A percentile compares a stretch with the other conserved stretches of the same genome.
Evolutionary conservation across 495 filamentous ascomycete species (phyloP).

Genomic region (Acidiella bohemica): DNA sequence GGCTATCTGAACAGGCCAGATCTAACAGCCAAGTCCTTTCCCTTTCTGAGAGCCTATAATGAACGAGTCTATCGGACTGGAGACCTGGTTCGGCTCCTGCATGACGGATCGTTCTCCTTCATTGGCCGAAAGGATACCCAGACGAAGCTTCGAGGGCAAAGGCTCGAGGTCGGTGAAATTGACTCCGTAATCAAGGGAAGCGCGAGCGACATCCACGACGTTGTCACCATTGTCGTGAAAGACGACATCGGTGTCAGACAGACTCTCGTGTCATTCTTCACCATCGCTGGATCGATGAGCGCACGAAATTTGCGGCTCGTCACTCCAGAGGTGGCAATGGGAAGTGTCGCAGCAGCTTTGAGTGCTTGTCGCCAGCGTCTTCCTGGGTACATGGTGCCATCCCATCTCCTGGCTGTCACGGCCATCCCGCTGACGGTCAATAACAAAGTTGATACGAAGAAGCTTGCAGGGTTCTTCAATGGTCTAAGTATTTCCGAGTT

Average conservation of each 20-base stretch:
- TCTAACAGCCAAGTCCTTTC: conserved; percentile 51
- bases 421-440: conserved; percentile 55
- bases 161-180: conserved; percentile 68
- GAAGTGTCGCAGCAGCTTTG: conserved; percentile 26
- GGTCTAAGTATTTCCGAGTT: conserved; percentile 40
- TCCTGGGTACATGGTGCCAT: conserved; percentile 66
- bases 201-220: conserved; percentile 36
- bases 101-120: conserved; percentile 60
- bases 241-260: conserved; percentile 45
- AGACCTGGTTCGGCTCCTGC: conserved; percentile 58
- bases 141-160: conserved; percentile 65
- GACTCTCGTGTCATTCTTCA: conserved; percentile 61
- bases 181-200: conserved; percentile 47
- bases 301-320: conserved; percentile 17
- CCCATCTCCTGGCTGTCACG: conserved; percentile 51
- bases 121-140: conserved; percentile 66
- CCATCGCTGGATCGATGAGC: conserved; percentile 15
- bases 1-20: conserved; percentile 73
- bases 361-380: conserved; percentile 45
- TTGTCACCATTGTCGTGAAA: conserved; percentile 52
- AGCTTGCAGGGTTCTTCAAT: conserved; percentile 44
- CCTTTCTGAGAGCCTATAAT: conserved; percentile 35
- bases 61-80: conserved; percentile 62
- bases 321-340: conserved; percentile 7
- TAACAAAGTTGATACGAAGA: conserved; percentile 61